Evolutionary conservation across 2,329 filamentous ascomycete genomes (phyloP), one percentile per base, ranked within the genome.

Genomic region (Botrytis fabae): DNA sequence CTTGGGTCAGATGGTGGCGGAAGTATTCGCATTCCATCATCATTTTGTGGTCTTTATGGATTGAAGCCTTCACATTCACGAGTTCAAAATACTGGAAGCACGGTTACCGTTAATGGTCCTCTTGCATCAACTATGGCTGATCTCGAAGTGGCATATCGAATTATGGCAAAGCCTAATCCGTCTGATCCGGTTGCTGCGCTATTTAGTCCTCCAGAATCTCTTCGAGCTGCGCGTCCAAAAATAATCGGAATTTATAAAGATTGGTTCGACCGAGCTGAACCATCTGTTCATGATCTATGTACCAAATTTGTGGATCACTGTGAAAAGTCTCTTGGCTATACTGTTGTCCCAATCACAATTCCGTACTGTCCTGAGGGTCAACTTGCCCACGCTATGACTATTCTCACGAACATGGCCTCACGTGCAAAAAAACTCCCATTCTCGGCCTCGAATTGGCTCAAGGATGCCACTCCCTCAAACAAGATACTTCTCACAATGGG

Each of bases 1-100:
- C 84, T 99, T 35, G 96, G 95, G 32, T 97, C 95, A 22, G 96
- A 99, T 80, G 98, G 91, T 0, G 91, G 91, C 74, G 91, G 91
- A 44, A 92, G 89, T 28, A 89, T 93, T 60, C 77, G 79, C 3
- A 77, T 82, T n/a, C 79, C 79, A 12, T 69, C 78, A 5, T 78
- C 78, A 9, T 80, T 80, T 61, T 80, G 79, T 72, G 79, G 79
- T 65, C 81, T 93, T 35, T 97, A 92, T 82, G 94, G 94, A 2
- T 85, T 97, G 73, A 97, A 97, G 82, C 85, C 93, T 1, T 91
- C 89, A 0, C 92, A 96, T 80, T 88, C 91, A 78, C 90, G 94
- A 54, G 87, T 92, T 9, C 87, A 87, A 61, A 85, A 83, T 73
- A 85, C 86, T 81, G 84, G 84, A 78, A 86, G 85, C 71, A 85